Percentiles rank a stretch among this genome's conserved stretches.
Conservation (phyloP, 2,329 filamentous ascomycete species). For the Cladosporium sp. region DNA sequence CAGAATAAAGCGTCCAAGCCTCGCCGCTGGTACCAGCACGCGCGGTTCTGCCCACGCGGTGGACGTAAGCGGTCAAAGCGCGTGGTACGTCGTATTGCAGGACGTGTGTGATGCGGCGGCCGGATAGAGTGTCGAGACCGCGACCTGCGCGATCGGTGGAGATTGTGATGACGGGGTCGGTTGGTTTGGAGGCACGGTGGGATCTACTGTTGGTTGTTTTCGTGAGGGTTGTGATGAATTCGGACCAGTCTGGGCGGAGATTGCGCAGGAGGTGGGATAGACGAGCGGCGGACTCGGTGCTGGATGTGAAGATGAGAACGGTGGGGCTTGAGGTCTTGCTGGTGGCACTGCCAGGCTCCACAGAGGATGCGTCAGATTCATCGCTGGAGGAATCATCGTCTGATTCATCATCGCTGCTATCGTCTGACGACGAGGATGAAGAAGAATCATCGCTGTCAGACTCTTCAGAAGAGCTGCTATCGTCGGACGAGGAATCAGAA, state of each 20-base stretch:
- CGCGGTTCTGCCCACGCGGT: slow-evolving; percentile 86
- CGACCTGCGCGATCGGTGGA: slow-evolving; percentile 91
- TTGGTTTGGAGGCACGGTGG: slow-evolving; percentile 56
- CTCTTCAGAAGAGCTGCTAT: slow-evolving; percentile 13
- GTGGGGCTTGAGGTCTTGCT: slow-evolving; percentile 25
- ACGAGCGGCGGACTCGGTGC: slow-evolving; percentile 81
- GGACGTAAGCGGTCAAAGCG: slow-evolving; percentile 77
- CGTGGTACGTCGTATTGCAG: slow-evolving; percentile 90
- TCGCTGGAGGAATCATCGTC: slow-evolving; percentile 11
- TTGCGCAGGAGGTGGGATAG: slow-evolving; percentile 67
- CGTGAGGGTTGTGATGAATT: slow-evolving; percentile 26
- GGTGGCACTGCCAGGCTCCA: not conserved
- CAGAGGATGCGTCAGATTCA: not conserved
- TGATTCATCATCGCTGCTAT: slow-evolving; percentile 14
- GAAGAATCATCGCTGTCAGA: slow-evolving; percentile 12
- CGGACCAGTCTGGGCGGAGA: slow-evolving; percentile 27
- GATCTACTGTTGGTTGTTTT: slow-evolving; percentile 60
- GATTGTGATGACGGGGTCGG: slow-evolving; percentile 65
- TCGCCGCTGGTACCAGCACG: slow-evolving; percentile 69
- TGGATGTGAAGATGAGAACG: slow-evolving; percentile 82
- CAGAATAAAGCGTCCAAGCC: slow-evolving; percentile 82
- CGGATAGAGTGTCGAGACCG: slow-evolving; percentile 61
- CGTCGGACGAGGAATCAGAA: slow-evolving; percentile 17
- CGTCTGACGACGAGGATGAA: slow-evolving; percentile 9
- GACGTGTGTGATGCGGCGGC: slow-evolving; percentile 69